Base-by-base conservation (phyloP, 805 yeast genomes). In the Suhomyces vadensis region DNA sequence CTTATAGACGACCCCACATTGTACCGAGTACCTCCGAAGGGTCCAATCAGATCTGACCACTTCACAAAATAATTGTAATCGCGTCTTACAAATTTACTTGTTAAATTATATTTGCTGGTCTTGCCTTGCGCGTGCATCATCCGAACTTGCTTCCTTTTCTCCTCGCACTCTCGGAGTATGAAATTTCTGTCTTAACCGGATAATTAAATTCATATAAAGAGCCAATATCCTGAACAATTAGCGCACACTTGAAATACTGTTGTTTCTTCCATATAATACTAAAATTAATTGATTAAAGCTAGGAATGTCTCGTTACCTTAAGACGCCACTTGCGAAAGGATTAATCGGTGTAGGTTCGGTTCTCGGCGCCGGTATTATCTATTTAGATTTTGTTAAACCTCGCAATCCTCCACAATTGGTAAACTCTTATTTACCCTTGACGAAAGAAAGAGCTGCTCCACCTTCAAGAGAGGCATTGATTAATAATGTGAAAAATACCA, bases 391-490 rank as follows among this genome's bases (percentile, higher is more conserved):
- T 54, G 54, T 71, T 23, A 59, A 51, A 41, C 53, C 73, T 4
- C 71, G 73, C 10, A 61, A 57, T 26, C 55, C 51, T 10, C 56
- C 69, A 8, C 48, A 46, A 35, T 49, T 61, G 22, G 49, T 45
- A 13, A 57, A 58, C 38, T 58, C 67, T n/a, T 69, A 64, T 55
- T 57, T 59, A 38, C 79, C 85, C 3, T 64, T 82, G 40, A 55
- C 65, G 16, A 78, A 74, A 41, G 53, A 68, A 6, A 63, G 69
- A 41, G 69, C 74, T 4, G 53, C 73, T 13, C 84, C 85, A 41
- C 87, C 87, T 20, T 44, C 81, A 1, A 72, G 92, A 61, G 64
- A 67, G 3, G 79, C 77, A 37, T 61, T 83, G 47, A 50, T 85
- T 40, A 57, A 71, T 4, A 75, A 74, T 47, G 61, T 83, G 50